Base-by-base conservation (phyloP, 495 filamentous ascomycete genomes). In the Aspergillus homomorphus region DNA sequence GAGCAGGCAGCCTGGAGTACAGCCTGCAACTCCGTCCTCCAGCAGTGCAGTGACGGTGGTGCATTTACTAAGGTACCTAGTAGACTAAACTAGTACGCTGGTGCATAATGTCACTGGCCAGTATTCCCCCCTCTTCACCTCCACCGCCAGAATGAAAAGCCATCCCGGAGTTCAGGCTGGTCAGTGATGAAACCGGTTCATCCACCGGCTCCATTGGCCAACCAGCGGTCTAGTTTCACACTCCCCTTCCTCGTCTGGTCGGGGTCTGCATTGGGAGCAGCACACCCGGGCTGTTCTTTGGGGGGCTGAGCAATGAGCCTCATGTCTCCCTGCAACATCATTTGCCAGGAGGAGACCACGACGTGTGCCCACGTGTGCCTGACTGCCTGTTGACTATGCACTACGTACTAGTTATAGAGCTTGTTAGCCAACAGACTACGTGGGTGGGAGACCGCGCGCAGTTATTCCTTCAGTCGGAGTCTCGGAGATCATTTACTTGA, bases 401-500 rank as follows among this genome's bases (percentile, higher is more conserved):
- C n/a, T n/a, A n/a, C n/a, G n/a, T n/a, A n/a, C n/a, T n/a, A n/a
- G n/a, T n/a, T n/a, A n/a, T n/a, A n/a, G n/a, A n/a, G n/a, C n/a
- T n/a, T n/a, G n/a, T n/a, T n/a, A n/a, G n/a, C n/a, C n/a, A n/a
- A n/a, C n/a, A n/a, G n/a, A n/a, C n/a, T n/a, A n/a, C n/a, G n/a
- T n/a, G n/a, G n/a, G n/a, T n/a, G 24, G 15, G 45, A 48, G 14
- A 12, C 41, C 41, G 41, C 14, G 14, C 41, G 41, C 14, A 51
- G 9, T 18, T 3, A 14, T 8, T 15, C 23, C 24, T 22, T 5
- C 15, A n/a, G 48, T 18, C 48, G 24, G 48, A 28, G 14, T 24
- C 16, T 10, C 48, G 51, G 33, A 53, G 51, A 70, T 69, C 67
- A 42, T 69, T 66, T 69, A 18, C 69, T 68, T 42, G 62, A 65